Evolutionary conservation across 148 eudicot genomes (phyloP), one percentile per base, ranked within the genome.

Genomic region (Diospyros kaki): DNA sequence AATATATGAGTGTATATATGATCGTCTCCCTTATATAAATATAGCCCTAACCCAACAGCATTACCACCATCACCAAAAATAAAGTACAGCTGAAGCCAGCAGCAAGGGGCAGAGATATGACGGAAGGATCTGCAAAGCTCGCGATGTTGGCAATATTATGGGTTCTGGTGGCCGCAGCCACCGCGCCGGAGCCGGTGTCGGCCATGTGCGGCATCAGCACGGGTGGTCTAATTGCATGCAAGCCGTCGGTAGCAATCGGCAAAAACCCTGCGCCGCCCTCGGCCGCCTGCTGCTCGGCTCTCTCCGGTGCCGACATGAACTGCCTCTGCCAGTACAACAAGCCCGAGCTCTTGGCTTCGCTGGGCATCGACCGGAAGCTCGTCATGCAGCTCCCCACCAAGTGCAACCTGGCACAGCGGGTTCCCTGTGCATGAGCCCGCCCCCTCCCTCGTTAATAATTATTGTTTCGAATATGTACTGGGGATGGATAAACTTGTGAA

Each of bases 291-390:
- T 86, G 90, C 75, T 17, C 75, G 15, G 82, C 85, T 69, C 81
- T 89, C 9, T 78, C 75, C 1, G 64, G 73, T 1, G 77, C 73
- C 44, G 83, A 89, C 70, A 48, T 86, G 64, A 62, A 69, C 11
- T 89, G 90, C 64, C 69, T 89, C 62, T 89, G 92, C 74, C 74
- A 80, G 9, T 81, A 81, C 73, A 86, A 80, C 76, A 78, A 74
- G 55, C 77, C 80, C 1, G 63, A 28, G 1, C 18, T 81, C 72
- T 53, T 86, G 66, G 68, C 75, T 59, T 62, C 75, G 4, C 65
- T 81, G 1, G 90, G 90, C 4, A 79, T 89, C 8, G 83, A 89
- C 65, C 86, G 87, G 48, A 74, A 18, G 52, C 86, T 77, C 10
- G 83, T 82, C 53, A 68, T 81, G 72, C 81, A 76, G 48, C 90